Conservation (phyloP, 2,329 filamentous ascomycete genomes). For the Juglanconis sp. region DNA sequence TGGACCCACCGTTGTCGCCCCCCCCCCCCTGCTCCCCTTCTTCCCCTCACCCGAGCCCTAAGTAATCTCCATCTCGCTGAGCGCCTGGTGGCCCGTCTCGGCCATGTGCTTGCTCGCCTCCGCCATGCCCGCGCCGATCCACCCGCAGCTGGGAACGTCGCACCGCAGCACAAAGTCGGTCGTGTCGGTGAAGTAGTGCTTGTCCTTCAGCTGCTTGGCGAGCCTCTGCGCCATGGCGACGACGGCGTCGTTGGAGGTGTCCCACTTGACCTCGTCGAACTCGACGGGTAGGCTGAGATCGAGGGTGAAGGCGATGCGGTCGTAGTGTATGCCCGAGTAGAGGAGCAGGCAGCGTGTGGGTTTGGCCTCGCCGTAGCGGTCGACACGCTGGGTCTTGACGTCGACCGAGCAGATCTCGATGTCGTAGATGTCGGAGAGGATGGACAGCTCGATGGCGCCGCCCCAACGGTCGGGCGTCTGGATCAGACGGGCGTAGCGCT, state of each 20-base stretch:
- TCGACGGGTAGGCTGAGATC: slow-evolving; percentile 63
- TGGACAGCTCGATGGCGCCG: slow-evolving; percentile 83
- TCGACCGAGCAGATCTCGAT: slow-evolving; percentile 84
- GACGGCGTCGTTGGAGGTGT: slow-evolving; percentile 57
- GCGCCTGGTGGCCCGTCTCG: slow-evolving; percentile 55
- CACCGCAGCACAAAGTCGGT: slow-evolving; percentile 76
- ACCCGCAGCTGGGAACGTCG: slow-evolving; percentile 61
- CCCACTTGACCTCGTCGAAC: slow-evolving; percentile 65
- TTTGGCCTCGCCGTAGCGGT: slow-evolving; percentile 75
- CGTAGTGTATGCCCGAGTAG: slow-evolving; percentile 92
- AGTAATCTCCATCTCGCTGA: slow-evolving; percentile 32
- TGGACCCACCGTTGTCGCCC: no score
- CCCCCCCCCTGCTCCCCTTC: background rate
- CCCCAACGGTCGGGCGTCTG: slow-evolving; percentile 81
- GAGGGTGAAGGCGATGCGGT: slow-evolving; percentile 74
- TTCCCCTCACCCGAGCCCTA: background rate
- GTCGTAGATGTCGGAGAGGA: slow-evolving; percentile 79
- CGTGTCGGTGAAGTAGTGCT: slow-evolving; percentile 87
- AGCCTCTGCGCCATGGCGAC: slow-evolving; percentile 66
- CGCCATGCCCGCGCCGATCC: slow-evolving; percentile 64
- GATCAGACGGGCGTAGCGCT: slow-evolving; percentile 79
- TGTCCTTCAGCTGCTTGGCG: slow-evolving; percentile 61
- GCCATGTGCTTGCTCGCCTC: slow-evolving; percentile 61
- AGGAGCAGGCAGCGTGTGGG: slow-evolving; percentile 72
- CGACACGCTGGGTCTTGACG: slow-evolving; percentile 57